Evolutionary conservation across 805 yeast species (phyloP).

Genomic region (Saccharomycopsis selenospora): DNA sequence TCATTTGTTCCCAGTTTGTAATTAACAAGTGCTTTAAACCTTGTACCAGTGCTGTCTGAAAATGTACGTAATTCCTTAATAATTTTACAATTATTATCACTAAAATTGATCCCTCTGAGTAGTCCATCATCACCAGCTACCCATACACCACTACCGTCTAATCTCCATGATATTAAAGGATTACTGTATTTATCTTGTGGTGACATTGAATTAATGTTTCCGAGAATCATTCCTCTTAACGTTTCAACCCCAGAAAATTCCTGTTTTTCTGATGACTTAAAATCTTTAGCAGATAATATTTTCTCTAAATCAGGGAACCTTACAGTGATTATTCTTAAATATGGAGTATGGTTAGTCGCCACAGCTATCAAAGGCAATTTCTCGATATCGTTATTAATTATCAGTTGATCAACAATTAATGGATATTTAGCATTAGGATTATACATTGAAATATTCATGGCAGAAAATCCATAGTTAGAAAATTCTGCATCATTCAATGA

Average conservation of each 20-base stretch:
- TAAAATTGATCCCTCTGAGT: conserved; percentile 51
- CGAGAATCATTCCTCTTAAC: conserved; percentile 31
- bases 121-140: conserved; percentile 62
- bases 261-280: conserved; percentile 28
- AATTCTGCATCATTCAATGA: conserved; percentile 73
- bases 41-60: not conserved
- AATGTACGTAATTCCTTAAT: conserved; percentile 9
- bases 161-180: conserved; percentile 41
- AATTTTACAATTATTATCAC: conserved; percentile 30
- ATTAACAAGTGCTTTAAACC: conserved; percentile 6
- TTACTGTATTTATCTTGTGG: conserved; percentile 66
- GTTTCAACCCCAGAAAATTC: conserved; percentile 27
- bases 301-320: conserved; percentile 31
- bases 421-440: conserved; percentile 4
- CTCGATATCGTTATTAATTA: conserved; percentile 8
- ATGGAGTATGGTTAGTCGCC: conserved; percentile 75
- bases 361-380: conserved; percentile 39
- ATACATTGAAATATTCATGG: conserved; percentile 37
- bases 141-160: conserved; percentile 49
- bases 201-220: conserved; percentile 42
- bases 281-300: not conserved
- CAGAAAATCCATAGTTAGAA: conserved; percentile 54
- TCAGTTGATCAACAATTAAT: not conserved
- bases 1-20: not conserved
- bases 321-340: conserved; percentile 57